phyloP scores from a whole-genome alignment of 345 rosid genomes.

The Bruguiera parviflora region DNA sequence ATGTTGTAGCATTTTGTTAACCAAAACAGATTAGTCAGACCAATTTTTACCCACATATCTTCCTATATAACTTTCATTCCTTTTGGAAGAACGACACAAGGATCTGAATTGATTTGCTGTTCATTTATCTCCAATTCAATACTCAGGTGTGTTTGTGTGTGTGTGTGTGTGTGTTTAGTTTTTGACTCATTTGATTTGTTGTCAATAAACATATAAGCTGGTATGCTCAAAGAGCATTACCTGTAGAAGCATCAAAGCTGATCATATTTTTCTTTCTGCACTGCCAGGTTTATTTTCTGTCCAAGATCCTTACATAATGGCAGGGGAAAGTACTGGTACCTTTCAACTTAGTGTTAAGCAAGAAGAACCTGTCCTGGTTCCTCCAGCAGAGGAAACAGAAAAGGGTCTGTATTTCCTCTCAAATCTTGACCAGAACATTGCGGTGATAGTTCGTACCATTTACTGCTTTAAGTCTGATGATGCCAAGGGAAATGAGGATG shows the following conservation, averaged over 20 bases:
- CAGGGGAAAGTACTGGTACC: conserved; percentile 13
- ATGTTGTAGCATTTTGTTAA: conserved; percentile 7
- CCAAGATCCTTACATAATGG: conserved; percentile 33
- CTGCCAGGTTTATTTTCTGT: conserved; percentile 20
- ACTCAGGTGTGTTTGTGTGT: background rate
- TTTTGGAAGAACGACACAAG: background rate
- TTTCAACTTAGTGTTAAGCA: conserved; percentile 44
- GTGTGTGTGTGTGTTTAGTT: too few relatives aligned
- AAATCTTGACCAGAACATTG: conserved; percentile 89
- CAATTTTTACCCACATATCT: conserved; percentile 3
- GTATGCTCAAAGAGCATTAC: background rate
- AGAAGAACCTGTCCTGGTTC: conserved; percentile 52
- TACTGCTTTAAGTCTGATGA: conserved; percentile 69
- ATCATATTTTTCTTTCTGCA: background rate
- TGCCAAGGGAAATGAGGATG: conserved; percentile 53
- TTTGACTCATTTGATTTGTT: background rate
- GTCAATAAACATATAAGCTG: background rate
- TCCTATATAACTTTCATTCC: conserved; percentile 32
- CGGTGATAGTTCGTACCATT: conserved; percentile 66
- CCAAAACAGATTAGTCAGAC: background rate
- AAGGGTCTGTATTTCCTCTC: conserved; percentile 67
- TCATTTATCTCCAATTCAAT: background rate
- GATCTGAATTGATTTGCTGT: background rate
- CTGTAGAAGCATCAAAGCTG: background rate
- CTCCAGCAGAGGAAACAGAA: conserved; percentile 59